Evolutionary conservation across 2,329 filamentous ascomycete genomes (phyloP), one percentile per base, ranked within the genome.

Genomic region (Cadophora sp.): DNA sequence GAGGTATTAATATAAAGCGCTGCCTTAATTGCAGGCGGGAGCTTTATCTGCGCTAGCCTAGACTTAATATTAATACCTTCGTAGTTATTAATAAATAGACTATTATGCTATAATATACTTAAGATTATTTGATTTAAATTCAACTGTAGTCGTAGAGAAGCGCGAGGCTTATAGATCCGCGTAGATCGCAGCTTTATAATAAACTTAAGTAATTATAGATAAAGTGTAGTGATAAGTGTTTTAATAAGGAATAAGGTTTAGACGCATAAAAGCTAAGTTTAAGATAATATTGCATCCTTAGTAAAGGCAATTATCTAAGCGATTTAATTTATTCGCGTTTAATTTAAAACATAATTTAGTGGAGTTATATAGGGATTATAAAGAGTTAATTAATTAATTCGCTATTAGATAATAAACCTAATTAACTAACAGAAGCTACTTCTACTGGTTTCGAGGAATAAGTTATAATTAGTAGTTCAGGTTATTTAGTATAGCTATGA

Each of bases 21-120:
- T 65, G 60, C 55, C 37, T 66, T 69, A 58, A 62, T 69, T 69
- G 3, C 62, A 72, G 55, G 29, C 64, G 66, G 60, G 61, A 72
- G 60, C 69, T 69, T 69, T 60, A 65, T 68, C 67, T 69, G 27
- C 55, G 69, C 58, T 55, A 58, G 27, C 26, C 22, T 64, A 46
- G 16, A 64, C 24, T 64, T 24, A 12, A 48, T 46, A 29, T 64
- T 37, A 64, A 64, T 64, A 31, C 50, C 34, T 58, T 64, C 26
- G 9, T 19, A 64, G 22, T 58, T 22, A 58, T 56, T 48, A 48
- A 58, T 34, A 58, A 29, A 59, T 59, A 59, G 59, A 34, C 65
- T 59, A 29, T 67, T 34, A 40, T 64, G 50, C 7, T 63, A 59
- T 37, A 58, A 67, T 51, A 26, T 58, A 64, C 62, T 48, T 64